Evolutionary conservation across 1,284 basidiomycete species (phyloP), one percentile per base, ranked within the genome.

Genomic region (Tremellales sp.): DNA sequence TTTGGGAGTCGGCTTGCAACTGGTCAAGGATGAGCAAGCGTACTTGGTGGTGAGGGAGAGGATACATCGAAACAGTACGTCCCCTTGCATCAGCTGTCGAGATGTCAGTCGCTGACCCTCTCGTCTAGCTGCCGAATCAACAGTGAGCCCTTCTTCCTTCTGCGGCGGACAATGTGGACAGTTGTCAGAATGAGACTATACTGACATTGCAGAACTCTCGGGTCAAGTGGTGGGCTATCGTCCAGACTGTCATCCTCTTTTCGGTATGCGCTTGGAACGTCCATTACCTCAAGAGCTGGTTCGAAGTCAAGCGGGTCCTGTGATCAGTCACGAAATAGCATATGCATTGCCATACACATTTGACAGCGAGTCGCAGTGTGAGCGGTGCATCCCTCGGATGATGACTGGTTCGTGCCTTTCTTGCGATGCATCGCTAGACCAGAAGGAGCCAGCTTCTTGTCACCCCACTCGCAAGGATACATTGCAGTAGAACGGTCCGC

Each of bases 191-290:
- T n/a, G n/a, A n/a, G n/a, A n/a, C 29, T 8, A n/a, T 33, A 22
- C 33, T 40, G 19, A n/a, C n/a, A 40, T 31, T 10, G 15, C 66
- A 79, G 63, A 98, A 98, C 71, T 82, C 88, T 31, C 84, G 96
- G 37, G 93, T 99, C 52, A 98, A 97, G 75, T 98, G 90, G 90
- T 99, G 96, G 96, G 94, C 90, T 11, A 85, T 98, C 55, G 73
- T 91, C 12, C 96, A 99, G 73, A 82, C 86, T 15, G 69, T 87
- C 43, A 86, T 98, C 25, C 78, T 99, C 40, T 85, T 97, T 64
- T 80, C 83, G 13, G 87, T 97, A 0, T 93, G 96, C 54, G 91
- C 81, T 25, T 97, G 92, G 89, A 97, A 99, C 75, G 82, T 99
- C 49, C 97, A 94, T 77, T 98, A 97, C 78, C 80, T 99, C 52